Evolutionary conservation across 441 rosid species (phyloP).

Genomic region (Populus hybrid): DNA sequence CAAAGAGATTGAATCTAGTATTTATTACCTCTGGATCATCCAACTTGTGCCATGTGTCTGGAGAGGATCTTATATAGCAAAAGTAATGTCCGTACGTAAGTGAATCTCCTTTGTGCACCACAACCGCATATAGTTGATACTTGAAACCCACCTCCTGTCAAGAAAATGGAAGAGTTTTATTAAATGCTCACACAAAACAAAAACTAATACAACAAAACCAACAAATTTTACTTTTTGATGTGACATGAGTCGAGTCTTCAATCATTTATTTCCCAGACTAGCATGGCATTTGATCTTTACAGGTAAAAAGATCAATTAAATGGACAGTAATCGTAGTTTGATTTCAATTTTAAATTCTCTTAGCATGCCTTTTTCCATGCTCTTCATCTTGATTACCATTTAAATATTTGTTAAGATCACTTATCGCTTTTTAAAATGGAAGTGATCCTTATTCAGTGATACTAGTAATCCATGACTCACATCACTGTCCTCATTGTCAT

Average conservation of each 20-base stretch:
- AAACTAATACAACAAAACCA: neutral
- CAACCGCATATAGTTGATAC: constrained; percentile 69
- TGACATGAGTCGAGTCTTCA: neutral
- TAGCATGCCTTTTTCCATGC: neutral
- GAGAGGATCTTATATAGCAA: constrained; percentile 62
- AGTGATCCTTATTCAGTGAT: neutral
- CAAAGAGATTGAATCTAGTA: constrained; percentile 7
- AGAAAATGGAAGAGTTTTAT: constrained; percentile 6
- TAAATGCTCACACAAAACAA: constrained; percentile 4
- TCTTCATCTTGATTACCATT: constrained; percentile 2
- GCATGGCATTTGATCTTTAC: neutral
- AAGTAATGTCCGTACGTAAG: constrained; percentile 72
- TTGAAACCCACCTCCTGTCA: constrained; percentile 42
- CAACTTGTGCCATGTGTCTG: constrained; percentile 62
- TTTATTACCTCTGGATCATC: constrained; percentile 59
- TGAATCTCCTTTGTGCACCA: constrained; percentile 60
- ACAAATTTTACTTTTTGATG: neutral
- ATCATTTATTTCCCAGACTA: neutral
- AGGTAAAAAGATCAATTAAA: neutral
- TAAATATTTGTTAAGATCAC: neutral
- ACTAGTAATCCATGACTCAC: constrained; percentile 33
- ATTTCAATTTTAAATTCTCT: neutral
- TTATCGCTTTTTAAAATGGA: neutral
- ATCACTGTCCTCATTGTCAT: constrained; percentile 17
- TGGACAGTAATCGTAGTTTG: neutral